Evolutionary conservation across 2,329 filamentous ascomycete species (phyloP), one percentile per base, ranked within the genome.

Genomic region (Beauveria caledonica): DNA sequence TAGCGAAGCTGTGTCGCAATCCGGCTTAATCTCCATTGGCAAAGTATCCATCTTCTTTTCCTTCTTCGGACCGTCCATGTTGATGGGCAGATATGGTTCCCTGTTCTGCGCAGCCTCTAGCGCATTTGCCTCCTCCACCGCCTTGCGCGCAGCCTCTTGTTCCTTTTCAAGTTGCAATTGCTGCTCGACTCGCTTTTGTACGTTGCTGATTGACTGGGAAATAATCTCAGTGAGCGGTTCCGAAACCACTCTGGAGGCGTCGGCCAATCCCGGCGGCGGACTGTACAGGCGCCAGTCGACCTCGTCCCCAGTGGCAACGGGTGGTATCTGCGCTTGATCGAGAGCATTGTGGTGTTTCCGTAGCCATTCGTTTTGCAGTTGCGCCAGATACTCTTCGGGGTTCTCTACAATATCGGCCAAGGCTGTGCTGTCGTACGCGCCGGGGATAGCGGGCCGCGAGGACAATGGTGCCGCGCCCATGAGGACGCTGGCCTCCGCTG

Each of bases 271-370:
- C 11, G 67, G 64, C 0, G 81, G 81, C 4, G 79, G 78, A 3
- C 75, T 72, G 63, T 79, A 81, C 55, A 73, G 68, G 42, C 70
- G 74, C 78, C 80, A 82, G 65, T 80, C 75, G 39, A 75, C 69
- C 3, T 69, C 40, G 27, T 52, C 57, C 5, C 23, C 27, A 27
- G 8, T 11, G 21, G 25, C 49, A 17, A 51, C 15, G 15, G 25
- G 15, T 5, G 39, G 27, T 11, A 39, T 8, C 17, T 25, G 49
- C 19, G 36, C 15, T 25, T 39, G 25, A 19, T 5, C 3, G 13
- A 60, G 27, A 1, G 57, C 57, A 53, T 53, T 29, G 2, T 63
- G 51, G 4, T 68, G 49, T 57, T 63, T 62, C n/a, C 63, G 61
- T 55, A 60, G 56, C 64, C 66, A 67, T 19, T n/a, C 39, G 33